Conservation (phyloP, 2,329 filamentous ascomycete genomes). For the Ceratocystis colombiana region DNA sequence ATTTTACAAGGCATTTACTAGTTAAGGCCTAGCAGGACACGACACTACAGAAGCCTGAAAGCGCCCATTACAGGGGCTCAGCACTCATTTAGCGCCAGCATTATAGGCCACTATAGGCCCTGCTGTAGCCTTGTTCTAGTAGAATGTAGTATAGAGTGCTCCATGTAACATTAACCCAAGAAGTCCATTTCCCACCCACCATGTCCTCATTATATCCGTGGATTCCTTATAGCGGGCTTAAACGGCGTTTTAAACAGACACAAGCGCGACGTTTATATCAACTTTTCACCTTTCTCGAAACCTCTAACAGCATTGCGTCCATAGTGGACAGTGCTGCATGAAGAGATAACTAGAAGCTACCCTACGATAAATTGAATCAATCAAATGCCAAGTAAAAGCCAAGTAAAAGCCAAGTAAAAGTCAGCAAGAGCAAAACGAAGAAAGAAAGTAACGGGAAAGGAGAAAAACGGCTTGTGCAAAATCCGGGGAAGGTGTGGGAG, state of each 20-base stretch:
- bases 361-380: background rate
- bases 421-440: background rate
- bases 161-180: background rate
- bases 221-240: background rate
- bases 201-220: background rate
- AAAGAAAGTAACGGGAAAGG: background rate
- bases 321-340: background rate
- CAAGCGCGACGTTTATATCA: background rate
- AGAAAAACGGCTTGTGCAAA: background rate
- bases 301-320: background rate
- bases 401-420: background rate
- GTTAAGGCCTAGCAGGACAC: too few species aligned
- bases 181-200: background rate
- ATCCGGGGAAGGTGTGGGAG: constrained; percentile 3
- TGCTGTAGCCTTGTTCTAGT: background rate
- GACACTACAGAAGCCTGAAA: background rate
- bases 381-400: background rate
- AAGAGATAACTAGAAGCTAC: background rate
- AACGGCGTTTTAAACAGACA: background rate
- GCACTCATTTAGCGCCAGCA: background rate
- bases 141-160: background rate
- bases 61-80: background rate
- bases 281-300: background rate
- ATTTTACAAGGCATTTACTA: too few species aligned
- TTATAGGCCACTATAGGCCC: background rate